Evolutionary conservation across 2,329 filamentous ascomycete genomes (phyloP).

Genomic region (Verticillium alfalfae): DNA sequence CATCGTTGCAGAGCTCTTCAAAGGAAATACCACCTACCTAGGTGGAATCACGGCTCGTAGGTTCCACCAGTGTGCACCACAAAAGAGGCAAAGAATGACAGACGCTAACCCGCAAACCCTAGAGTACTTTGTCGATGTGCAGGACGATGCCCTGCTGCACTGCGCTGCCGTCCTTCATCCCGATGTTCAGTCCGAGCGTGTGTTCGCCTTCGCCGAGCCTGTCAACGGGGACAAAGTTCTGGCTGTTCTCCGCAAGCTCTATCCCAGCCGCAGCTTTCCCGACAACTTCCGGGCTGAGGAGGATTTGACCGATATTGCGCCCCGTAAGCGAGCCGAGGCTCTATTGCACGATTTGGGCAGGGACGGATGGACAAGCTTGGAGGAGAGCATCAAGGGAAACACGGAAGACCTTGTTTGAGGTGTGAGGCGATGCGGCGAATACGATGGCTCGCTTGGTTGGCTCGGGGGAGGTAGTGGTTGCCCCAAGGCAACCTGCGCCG

Average conservation of each 20-base stretch:
- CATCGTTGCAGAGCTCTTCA: constrained; percentile 13
- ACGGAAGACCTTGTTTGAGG: neutral
- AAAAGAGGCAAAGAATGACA: neutral
- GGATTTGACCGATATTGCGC: neutral
- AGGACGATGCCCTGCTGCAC: constrained; percentile 45
- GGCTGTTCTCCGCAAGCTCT: constrained; percentile 15
- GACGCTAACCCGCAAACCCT: neutral
- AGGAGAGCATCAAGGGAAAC: neutral
- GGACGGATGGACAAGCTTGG: neutral
- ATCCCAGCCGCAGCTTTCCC: constrained; percentile 12
- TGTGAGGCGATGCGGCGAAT: neutral
- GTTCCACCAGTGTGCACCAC: neutral
- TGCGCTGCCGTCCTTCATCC: constrained; percentile 43
- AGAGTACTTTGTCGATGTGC: constrained; percentile 41
- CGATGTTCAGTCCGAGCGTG: constrained; percentile 38
- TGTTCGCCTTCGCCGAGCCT: constrained; percentile 46
- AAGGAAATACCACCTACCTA: constrained; percentile 7
- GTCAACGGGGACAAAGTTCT: constrained; percentile 39
- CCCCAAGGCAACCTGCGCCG: neutral
- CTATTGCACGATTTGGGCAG: neutral
- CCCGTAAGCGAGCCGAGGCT: neutral
- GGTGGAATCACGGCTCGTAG: neutral
- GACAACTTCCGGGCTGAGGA: constrained; percentile 15
- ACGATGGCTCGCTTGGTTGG: neutral
- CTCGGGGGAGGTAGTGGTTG: neutral